phyloP scores from a whole-genome alignment of 1,139 yeast species.

The Chernovozyma sophiae-reginae region DNA sequence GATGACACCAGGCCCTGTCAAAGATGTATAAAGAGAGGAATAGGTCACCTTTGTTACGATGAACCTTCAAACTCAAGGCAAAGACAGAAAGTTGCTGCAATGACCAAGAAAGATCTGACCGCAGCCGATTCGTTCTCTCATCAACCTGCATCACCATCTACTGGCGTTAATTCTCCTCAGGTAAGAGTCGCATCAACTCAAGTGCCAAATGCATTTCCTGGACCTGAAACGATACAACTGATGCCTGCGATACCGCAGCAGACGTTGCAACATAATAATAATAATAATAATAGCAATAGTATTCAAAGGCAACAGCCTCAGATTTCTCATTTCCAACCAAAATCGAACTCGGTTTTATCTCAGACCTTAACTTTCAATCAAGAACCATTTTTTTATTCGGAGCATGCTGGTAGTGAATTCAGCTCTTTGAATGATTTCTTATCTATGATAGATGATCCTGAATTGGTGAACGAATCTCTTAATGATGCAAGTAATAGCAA shows the following conservation, averaged over 20 bases:
- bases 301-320: conserved; percentile 3
- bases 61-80: conserved; percentile 53
- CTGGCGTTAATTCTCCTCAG: conserved; percentile 3
- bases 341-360: conserved; percentile 30
- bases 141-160: conserved; percentile 3
- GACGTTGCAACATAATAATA: conserved; percentile 3
- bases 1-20: conserved; percentile 84
- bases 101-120: conserved; percentile 13
- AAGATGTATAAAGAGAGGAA: conserved; percentile 81
- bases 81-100: conserved; percentile 36
- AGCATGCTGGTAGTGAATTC: conserved; percentile 91
- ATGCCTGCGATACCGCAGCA: conserved; percentile 5
- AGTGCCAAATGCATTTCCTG: background rate
- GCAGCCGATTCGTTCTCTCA: conserved; percentile 3
- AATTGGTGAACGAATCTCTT: conserved; percentile 49
- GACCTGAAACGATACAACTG: background rate
- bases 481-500: conserved; percentile 28
- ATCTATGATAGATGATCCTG: conserved; percentile 86
- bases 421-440: conserved; percentile 85
- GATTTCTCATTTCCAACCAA: conserved; percentile 6
- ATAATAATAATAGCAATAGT: background rate
- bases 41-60: conserved; percentile 86
- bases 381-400: conserved; percentile 79
- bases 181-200: background rate
- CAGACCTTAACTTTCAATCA: conserved; percentile 52